These are phyloP conservation scores for Musa troglodytarum DNA, from an alignment of 176 grass and related monocot genomes.

Conservation along the genomic window DNA sequence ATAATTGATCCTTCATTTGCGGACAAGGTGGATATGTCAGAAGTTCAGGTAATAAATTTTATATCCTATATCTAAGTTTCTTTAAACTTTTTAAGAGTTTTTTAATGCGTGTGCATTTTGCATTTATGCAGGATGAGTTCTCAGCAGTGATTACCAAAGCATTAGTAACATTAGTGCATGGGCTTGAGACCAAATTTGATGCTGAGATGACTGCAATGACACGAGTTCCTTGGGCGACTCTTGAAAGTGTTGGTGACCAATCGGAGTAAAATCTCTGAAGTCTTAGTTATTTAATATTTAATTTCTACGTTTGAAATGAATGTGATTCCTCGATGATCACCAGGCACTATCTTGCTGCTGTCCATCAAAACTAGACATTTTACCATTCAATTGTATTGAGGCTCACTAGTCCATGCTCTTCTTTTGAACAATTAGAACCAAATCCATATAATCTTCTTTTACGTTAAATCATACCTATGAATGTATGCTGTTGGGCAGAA, in stretches of 20 bases:
- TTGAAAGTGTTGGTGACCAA: conserved; percentile 97
- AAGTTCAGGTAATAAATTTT: conserved; percentile 68
- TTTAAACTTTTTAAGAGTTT: conserved; percentile 15
- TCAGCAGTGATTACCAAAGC: conserved; percentile 91
- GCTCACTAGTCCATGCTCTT: too few relatives aligned
- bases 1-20: conserved; percentile 80
- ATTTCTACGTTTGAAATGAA: background rate
- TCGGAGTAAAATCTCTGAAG: conserved; percentile 60
- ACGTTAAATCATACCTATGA: background rate
- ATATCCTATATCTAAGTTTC: conserved; percentile 14
- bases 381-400: background rate
- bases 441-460: background rate
- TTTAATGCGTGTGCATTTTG: conserved; percentile 18
- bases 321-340: background rate
- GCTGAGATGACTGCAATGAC: conserved; percentile 95
- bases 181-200: conserved; percentile 98
- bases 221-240: conserved; percentile 79
- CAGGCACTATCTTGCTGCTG: background rate
- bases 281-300: conserved; percentile 7
- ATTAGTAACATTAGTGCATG: conserved; percentile 91
- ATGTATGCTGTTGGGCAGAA: background rate
- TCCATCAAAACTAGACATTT: background rate
- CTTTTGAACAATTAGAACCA: background rate
- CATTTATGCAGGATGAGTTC: conserved; percentile 79
- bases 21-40: conserved; percentile 92